Evolutionary conservation across 495 filamentous ascomycete genomes (phyloP), one percentile per base, ranked within the genome.

Genomic region (Penicillium diatomitis): DNA sequence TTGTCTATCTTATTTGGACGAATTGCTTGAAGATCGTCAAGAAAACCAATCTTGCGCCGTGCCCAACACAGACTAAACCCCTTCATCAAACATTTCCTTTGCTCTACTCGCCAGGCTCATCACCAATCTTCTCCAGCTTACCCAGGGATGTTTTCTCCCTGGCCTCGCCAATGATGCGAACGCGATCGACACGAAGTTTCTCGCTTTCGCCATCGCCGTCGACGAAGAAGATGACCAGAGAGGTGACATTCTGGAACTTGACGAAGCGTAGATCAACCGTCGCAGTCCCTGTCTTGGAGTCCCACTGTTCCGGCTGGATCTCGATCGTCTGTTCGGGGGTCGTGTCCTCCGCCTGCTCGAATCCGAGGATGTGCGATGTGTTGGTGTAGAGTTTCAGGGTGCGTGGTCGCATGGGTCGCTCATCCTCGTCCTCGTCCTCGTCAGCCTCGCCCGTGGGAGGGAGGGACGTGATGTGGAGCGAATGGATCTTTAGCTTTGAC

Each of bases 191-290:
- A 37, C 91, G 81, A 47, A 89, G 78, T 77, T 89, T 94, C 54
- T 96, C 90, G 38, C 85, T 73, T 30, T 87, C 81, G 8, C 86
- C 85, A 38, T 96, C 92, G 3, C 87, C 90, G 64, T 96, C 83
- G 46, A 85, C 85, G 42, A 97, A 83, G 69, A 96, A 97, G 3
- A 97, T 50, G 6, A 95, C 87, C 57, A 98, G 62, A 47, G 82
- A 89, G 48, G 78, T 83, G 34, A 96, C 82, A 51, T 86, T 95
- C 71, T 98, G 92, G 73, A 96, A 98, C 70, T 96, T 96, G 66
- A 97, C 94, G 62, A 90, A 97, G 8, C 91, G 86, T 54, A 96
- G 68, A 34, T 83, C 71, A 12, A 97, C 71, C 60, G 80, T 88
- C 8, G 87, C 90, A 4, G 94, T 97, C 8, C 84, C 87, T 4